These are phyloP conservation scores for Bassia scoparia DNA, from an alignment of 148 eudicot genomes.

Conservation along the genomic window DNA sequence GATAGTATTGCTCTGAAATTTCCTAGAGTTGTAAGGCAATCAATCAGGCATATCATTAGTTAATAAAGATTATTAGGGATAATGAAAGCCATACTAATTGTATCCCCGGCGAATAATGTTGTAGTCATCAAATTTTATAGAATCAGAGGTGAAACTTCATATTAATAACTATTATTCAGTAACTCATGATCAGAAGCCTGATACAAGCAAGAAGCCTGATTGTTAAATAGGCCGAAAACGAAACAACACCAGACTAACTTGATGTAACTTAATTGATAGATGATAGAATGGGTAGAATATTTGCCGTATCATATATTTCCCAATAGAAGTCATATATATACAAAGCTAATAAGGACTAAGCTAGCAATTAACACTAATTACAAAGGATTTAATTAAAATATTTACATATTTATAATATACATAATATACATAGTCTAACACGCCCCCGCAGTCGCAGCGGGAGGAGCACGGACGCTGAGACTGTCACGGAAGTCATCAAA, in stretches of 20 bases:
- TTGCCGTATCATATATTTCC: too few relatives aligned
- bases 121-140: conserved; percentile 18
- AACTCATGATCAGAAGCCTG: neutral
- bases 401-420: too few relatives aligned
- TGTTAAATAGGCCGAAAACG: neutral
- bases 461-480: too few relatives aligned
- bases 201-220: conserved; percentile 1
- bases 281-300: too few relatives aligned
- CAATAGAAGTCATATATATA: too few relatives aligned
- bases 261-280: neutral
- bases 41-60: conserved; percentile 3
- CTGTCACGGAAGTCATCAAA: too few relatives aligned
- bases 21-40: conserved; percentile 9
- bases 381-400: too few relatives aligned
- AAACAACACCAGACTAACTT: neutral
- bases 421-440: too few relatives aligned
- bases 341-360: too few relatives aligned
- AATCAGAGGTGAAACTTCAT: neutral
- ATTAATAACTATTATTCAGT: too few relatives aligned
- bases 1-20: conserved; percentile 28
- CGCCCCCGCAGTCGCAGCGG: too few relatives aligned
- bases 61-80: conserved; percentile 1
- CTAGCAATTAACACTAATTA: too few relatives aligned
- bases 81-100: conserved; percentile 8
- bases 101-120: conserved; percentile 6